phyloP scores from a whole-genome alignment of 257 asterid species.

The Nicotiana tabacum region DNA sequence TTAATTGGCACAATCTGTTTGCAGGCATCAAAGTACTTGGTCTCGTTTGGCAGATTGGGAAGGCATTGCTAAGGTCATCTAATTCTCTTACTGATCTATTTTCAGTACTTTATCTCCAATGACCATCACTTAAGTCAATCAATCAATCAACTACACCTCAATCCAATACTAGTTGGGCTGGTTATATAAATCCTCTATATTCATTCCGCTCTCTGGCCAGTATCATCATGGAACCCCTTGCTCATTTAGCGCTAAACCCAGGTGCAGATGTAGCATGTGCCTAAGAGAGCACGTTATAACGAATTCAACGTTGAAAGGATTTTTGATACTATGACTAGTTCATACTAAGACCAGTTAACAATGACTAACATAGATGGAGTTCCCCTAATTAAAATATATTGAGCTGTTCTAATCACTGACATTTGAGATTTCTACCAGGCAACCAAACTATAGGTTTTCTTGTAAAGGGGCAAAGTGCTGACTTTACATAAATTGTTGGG shows the following conservation, averaged over 20 bases:
- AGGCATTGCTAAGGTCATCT: slow-evolving; percentile 66
- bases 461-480: neutral
- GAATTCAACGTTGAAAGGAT: neutral
- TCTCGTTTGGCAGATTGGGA: slow-evolving; percentile 92
- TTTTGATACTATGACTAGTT: neutral
- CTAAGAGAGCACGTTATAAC: neutral
- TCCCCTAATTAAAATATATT: neutral
- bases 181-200: neutral
- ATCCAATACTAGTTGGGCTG: neutral
- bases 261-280: neutral
- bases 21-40: slow-evolving; percentile 68
- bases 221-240: neutral
- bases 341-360: neutral
- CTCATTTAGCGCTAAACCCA: neutral
- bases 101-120: neutral
- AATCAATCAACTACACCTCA: neutral
- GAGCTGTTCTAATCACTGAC: neutral
- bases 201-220: neutral
- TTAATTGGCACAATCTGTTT: slow-evolving; percentile 15
- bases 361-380: neutral
- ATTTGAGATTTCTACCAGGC: neutral
- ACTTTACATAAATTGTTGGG: neutral
- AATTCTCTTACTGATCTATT: neutral
- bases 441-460: neutral
- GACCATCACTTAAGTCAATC: neutral